Base-by-base conservation (phyloP, 78 protist genomes). In the Dictyostelium capitatum region DNA sequence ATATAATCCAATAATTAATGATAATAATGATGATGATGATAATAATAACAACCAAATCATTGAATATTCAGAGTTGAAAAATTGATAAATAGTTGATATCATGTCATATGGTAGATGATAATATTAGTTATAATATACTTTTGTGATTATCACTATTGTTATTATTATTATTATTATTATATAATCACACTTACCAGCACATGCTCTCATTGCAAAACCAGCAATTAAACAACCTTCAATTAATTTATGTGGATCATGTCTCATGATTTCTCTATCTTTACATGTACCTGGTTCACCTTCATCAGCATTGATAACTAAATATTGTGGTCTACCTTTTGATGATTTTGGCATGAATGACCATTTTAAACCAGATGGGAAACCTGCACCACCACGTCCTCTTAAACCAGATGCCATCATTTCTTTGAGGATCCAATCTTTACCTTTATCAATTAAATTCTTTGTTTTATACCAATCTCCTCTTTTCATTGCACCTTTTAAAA, bases 231-330 rank as follows among this genome's bases (percentile, higher is more conserved):
- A 96, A 57, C 99, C 99, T 80, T 98, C 99, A 17, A 98, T 95
- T 25, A 99, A 97, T 91, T 97, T 99, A 89, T 99, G 99, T 37
- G 99, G 99, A 73, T 99, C 99, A 72, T 98, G 97, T 56, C 99
- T 95, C 98, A 99, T 98, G 59, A 99, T 99, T 73, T 99, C 99
- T 14, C 99, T 78, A 89, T 99, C 99, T 82, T 99, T 99, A 97
- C 99, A 99, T 1, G 99, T 99, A 46, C 99, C 99, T 0, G 99
- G 99, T 89, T 98, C 99, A 41, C 99, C 98, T 85, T 99, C 99
- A 75, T 99, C 99, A 2, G 99, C 99, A 79, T 99, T 99, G 82
- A 99, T 96, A 14, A 99, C 99, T 28, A 99, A 95, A 87, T 98
- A 99, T 79, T 97, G 97, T 47, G 98, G 99, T 9, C 98, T 90